Evolutionary conservation across 371 early-diverging fungal species (phyloP).

Genomic region (Mucor indicus): DNA sequence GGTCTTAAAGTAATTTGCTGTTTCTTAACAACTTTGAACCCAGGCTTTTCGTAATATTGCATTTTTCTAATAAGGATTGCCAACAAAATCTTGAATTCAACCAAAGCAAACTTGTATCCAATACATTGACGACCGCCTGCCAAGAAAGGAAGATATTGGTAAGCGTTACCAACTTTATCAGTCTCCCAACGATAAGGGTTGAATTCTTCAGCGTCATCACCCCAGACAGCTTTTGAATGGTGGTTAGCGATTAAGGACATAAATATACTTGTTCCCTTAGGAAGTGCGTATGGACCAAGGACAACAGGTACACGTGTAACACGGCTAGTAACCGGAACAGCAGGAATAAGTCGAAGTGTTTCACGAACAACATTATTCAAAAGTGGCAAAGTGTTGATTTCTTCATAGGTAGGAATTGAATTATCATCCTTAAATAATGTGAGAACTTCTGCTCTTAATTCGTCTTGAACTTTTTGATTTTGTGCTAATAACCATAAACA

Average conservation of each 20-base stretch:
- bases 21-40: constrained; percentile 19
- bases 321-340: constrained; percentile 49
- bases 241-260: constrained; percentile 45
- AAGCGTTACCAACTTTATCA: constrained; percentile 22
- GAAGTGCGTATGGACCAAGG: constrained; percentile 42
- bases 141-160: constrained; percentile 61
- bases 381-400: constrained; percentile 39
- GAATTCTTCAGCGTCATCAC: constrained; percentile 61
- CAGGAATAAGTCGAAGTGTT: constrained; percentile 48
- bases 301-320: constrained; percentile 36
- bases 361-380: constrained; percentile 55
- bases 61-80: constrained; percentile 31
- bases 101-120: constrained; percentile 39
- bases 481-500: constrained; percentile 51
- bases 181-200: constrained; percentile 61
- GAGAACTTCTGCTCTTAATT: constrained; percentile 41
- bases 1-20: constrained; percentile 40
- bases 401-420: constrained; percentile 37
- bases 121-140: constrained; percentile 52
- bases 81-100: constrained; percentile 39
- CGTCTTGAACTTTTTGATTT: constrained; percentile 40
- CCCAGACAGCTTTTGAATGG: constrained; percentile 56
- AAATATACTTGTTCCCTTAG: constrained; percentile 52
- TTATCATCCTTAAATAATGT: constrained; percentile 8
- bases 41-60: constrained; percentile 36